Percentiles rank a stretch among this genome's conserved stretches.
Evolutionary conservation across 2,329 filamentous ascomycete genomes (phyloP).

Genomic region (Cryoendolithus antarcticus): DNA sequence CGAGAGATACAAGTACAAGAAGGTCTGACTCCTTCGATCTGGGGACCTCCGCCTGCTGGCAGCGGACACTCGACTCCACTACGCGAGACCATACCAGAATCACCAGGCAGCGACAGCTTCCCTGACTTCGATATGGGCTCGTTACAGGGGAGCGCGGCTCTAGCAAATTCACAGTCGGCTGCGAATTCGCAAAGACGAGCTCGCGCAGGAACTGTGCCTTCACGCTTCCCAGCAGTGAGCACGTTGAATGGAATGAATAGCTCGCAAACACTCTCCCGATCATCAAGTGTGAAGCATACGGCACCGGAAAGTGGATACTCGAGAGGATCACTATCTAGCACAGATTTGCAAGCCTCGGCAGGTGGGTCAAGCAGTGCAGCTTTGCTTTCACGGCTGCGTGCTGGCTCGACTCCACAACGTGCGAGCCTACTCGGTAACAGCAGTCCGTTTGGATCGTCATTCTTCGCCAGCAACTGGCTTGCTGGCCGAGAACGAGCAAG

Average conservation of each 20-base stretch:
- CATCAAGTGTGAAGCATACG: constrained; percentile 31
- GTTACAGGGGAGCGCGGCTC: constrained; percentile 12
- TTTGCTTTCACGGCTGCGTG: constrained; percentile 71
- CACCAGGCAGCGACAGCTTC: constrained; percentile 82
- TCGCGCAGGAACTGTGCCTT: constrained; percentile 90
- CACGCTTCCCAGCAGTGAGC: constrained; percentile 72
- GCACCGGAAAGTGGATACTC: constrained; percentile 74
- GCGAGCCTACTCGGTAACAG: constrained; percentile 50
- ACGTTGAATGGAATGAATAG: constrained; percentile 38
- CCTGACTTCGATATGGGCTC: constrained; percentile 58
- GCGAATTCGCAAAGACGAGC: constrained; percentile 48
- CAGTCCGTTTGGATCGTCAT: constrained; percentile 71
- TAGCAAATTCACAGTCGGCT: constrained; percentile 9
- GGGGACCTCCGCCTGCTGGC: constrained; percentile 90
- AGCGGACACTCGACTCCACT: constrained; percentile 93
- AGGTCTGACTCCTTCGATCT: constrained; percentile 61
- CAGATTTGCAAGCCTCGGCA: constrained; percentile 25
- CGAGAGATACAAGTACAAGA: constrained; percentile 96
- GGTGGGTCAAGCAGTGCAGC: constrained; percentile 53
- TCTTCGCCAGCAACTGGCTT: constrained; percentile 81
- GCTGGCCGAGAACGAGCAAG: constrained; percentile 69
- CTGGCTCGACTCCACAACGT: constrained; percentile 88
- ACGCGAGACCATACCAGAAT: constrained; percentile 94
- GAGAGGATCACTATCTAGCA: constrained; percentile 25
- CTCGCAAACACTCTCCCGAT: constrained; percentile 33